phyloP scores from a whole-genome alignment of 108 stramenopile species.

The Cyclotella atomus region DNA sequence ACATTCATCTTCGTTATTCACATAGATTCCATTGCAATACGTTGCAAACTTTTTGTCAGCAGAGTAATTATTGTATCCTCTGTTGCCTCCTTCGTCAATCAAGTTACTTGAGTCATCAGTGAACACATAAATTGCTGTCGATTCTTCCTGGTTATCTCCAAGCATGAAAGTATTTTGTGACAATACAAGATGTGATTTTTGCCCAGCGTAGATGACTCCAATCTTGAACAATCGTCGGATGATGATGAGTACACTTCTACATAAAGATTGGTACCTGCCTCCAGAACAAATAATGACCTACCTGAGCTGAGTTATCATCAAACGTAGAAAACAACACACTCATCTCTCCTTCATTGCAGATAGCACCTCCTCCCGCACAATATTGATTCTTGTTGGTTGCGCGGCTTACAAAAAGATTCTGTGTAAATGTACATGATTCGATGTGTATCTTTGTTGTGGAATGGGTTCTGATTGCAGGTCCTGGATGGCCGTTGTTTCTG shows the following conservation, averaged over 20 bases:
- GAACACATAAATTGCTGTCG: slow-evolving; percentile 1
- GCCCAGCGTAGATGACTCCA: slow-evolving; percentile 14
- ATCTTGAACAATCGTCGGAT: background rate
- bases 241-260: background rate
- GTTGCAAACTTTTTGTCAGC: background rate
- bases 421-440: slow-evolving; percentile 8
- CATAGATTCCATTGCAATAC: slow-evolving; percentile 13
- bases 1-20: slow-evolving; percentile 21
- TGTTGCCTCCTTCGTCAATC: slow-evolving; percentile 2
- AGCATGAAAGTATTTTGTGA: slow-evolving; percentile 16
- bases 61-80: slow-evolving; percentile 2
- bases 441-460: background rate
- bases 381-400: background rate
- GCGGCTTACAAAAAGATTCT: background rate
- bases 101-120: background rate
- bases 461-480: background rate
- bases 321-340: slow-evolving; percentile 5
- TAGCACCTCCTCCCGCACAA: slow-evolving; percentile 9
- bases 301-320: slow-evolving; percentile 10
- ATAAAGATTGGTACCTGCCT: background rate
- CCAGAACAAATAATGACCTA: background rate
- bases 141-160: slow-evolving; percentile 8
- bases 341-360: slow-evolving; percentile 14
- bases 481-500: background rate
- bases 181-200: background rate